phyloP scores from a whole-genome alignment of 2,329 filamentous ascomycete genomes.

The Zymoseptoria pseudotritici region DNA sequence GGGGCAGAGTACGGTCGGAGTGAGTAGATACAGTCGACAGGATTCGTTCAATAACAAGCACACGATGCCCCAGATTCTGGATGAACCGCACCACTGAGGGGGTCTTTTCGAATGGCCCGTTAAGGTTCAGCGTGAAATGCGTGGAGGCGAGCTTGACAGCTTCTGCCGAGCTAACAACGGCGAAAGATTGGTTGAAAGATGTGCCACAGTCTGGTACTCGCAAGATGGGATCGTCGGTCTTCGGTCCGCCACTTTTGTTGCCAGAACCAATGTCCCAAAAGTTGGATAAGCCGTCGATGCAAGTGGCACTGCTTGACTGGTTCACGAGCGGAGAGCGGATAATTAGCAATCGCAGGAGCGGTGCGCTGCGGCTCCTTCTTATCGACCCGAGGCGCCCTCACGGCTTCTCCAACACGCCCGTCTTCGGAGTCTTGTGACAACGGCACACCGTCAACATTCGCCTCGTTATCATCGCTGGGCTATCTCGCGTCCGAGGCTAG shows the following conservation, averaged over 20 bases:
- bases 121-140: not conserved
- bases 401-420: not conserved
- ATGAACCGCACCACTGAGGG: not conserved
- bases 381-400: not conserved
- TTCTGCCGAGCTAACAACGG: not conserved
- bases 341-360: not conserved
- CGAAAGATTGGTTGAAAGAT: not conserved
- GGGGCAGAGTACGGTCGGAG: not conserved
- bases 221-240: not conserved
- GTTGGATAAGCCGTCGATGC: not conserved
- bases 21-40: not conserved
- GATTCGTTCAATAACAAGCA: not conserved
- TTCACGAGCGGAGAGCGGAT: not conserved
- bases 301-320: not conserved
- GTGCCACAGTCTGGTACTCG: not conserved
- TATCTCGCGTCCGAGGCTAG: not conserved
- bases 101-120: not conserved
- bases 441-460: not conserved
- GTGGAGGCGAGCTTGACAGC: not conserved
- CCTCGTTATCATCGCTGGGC: not conserved
- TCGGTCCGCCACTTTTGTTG: not conserved
- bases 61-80: not conserved
- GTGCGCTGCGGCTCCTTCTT: not conserved
- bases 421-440: not conserved
- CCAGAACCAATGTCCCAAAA: not conserved